These are phyloP conservation scores for Alternaria sp. DNA, from an alignment of 2,329 filamentous ascomycete species.

Conservation along the genomic window DNA sequence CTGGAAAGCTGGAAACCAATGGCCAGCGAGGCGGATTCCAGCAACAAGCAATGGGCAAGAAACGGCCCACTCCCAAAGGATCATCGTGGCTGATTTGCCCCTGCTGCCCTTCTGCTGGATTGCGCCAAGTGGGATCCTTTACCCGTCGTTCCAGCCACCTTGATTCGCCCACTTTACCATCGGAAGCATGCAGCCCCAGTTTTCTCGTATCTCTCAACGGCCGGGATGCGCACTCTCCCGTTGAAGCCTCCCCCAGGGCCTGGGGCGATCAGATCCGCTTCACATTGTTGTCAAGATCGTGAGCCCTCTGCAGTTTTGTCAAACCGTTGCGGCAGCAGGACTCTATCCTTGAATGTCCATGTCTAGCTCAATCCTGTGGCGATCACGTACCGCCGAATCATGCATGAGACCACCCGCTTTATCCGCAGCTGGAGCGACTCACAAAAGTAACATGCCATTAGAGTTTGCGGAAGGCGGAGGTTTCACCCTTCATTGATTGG, in stretches of 20 bases:
- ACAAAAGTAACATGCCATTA: constrained; percentile 13
- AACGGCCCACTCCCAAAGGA: constrained; percentile 17
- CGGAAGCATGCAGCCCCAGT: constrained; percentile 14
- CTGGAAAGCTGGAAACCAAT: constrained; percentile 28
- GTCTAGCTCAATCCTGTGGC: background rate
- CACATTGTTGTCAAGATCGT: constrained; percentile 8
- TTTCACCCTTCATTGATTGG: constrained; percentile 17
- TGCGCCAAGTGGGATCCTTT: constrained; percentile 13
- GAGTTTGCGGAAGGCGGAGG: constrained; percentile 9
- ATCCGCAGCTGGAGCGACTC: constrained; percentile 12
- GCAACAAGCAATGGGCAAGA: constrained; percentile 15
- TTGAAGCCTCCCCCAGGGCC: constrained; percentile 1
- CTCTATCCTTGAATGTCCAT: background rate
- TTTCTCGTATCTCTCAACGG: constrained; percentile 10
- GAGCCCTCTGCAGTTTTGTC: background rate
- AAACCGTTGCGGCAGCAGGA: background rate
- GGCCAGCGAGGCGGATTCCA: constrained; percentile 24
- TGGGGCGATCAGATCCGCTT: constrained; percentile 18
- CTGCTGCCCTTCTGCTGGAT: constrained; percentile 17
- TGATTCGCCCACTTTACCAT: constrained; percentile 11
- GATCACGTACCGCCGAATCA: constrained; percentile 4
- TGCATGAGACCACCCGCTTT: constrained; percentile 7
- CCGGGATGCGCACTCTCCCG: constrained; percentile 21
- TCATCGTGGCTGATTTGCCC: constrained; percentile 16
- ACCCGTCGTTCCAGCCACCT: constrained; percentile 18